Evolutionary conservation across 1,284 basidiomycete species (phyloP), one percentile per base, ranked within the genome.

Genomic region (Flammula alnicola): DNA sequence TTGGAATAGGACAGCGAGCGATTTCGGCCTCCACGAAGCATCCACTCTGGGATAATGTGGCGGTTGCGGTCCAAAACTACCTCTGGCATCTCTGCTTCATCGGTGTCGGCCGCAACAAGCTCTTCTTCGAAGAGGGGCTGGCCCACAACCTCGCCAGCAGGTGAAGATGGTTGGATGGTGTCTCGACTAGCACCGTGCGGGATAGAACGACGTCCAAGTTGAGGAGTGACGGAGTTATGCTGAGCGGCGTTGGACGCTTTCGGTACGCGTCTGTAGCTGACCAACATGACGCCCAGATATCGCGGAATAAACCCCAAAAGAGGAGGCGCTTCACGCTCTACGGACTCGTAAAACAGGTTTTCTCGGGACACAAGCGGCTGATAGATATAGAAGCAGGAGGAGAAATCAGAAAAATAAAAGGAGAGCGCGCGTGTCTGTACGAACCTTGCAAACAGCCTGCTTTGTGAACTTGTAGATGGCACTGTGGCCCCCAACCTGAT

Each of bases 391-490:
- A 52, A 49, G 39, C 32, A 38, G 22, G 30, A 17, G 60, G 37
- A 44, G 56, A 52, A 66, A 49, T 56, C 37, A 55, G 55, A 42
- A 54, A 59, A 60, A 55, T 55, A 32, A 51, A 39, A 39, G 44
- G 37, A 49, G 43, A 33, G 32, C 50, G 54, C 54, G 26, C 29
- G 20, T 45, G 39, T 47, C 30, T 51, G 56, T 58, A 48, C 66
- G 49, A 59, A 95, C 94, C 84, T 99, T 99, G 80, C 96, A 99
- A 14, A 99, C 95, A 8, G 97, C 96, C 47, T 95, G 83, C 60
- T 94, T 93, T 2, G 96, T 98, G 63, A 99, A 99, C 67, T 95
- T 95, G 73, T 99, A 99, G 63, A 99, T 98, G 53, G 93, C 90
- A 60, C 84, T 93, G 69, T 99, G 96, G 1, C 96, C 96, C 33